phyloP scores from a whole-genome alignment of 768 basidiomycete genomes.

The Antrodiella citrinella region DNA sequence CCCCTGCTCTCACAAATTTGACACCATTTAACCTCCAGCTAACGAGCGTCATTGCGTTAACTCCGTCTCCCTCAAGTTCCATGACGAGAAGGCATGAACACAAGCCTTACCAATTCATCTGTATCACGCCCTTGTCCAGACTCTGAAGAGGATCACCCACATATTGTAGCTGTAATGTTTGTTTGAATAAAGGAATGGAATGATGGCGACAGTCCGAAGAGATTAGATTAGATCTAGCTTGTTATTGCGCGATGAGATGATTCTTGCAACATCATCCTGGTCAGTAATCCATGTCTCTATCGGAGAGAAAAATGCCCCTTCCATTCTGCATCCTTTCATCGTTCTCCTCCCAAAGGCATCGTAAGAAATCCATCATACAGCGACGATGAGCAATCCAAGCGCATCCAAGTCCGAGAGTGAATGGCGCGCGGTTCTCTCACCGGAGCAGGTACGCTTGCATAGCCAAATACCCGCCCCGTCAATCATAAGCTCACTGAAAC shows the following conservation, averaged over 20 bases:
- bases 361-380: too few relatives aligned
- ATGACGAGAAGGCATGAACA: constrained; percentile 28
- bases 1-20: neutral
- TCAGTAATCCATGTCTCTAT: too few relatives aligned
- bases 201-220: too few relatives aligned
- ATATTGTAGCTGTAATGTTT: too few relatives aligned
- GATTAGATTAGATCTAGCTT: too few relatives aligned
- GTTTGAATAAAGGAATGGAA: too few relatives aligned
- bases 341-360: too few relatives aligned
- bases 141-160: too few relatives aligned
- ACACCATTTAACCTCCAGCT: constrained; percentile 43
- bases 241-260: neutral
- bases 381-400: constrained; percentile 18
- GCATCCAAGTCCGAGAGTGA: constrained; percentile 58
- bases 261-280: neutral
- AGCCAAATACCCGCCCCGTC: neutral
- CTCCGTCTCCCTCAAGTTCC: constrained; percentile 77
- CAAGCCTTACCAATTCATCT: too few relatives aligned
- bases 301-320: too few relatives aligned
- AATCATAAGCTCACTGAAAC: neutral
- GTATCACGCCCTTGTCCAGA: too few relatives aligned
- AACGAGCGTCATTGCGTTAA: constrained; percentile 90
- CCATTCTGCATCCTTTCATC: too few relatives aligned
- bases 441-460: constrained; percentile 55
- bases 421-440: constrained; percentile 76